Evolutionary conservation across 495 filamentous ascomycete genomes (phyloP), one percentile per base, ranked within the genome.

Genomic region (Tuber borchii): DNA sequence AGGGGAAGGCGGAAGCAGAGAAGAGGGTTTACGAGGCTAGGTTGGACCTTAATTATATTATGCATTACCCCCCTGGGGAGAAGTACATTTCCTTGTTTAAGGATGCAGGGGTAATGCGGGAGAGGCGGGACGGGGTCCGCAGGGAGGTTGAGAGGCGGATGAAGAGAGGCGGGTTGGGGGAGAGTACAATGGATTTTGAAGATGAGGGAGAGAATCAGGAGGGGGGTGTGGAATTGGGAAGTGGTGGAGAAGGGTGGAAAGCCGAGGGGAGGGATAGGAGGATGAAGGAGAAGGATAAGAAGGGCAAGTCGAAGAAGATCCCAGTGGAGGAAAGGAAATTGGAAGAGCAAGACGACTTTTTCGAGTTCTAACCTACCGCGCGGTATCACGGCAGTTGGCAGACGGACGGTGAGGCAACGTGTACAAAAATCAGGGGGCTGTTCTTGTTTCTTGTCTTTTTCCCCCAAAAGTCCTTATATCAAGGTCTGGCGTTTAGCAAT

Each of bases 1-100:
- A 93, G 8, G 77, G 84, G 16, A 75, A 88, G 76, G 84, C 86
- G 14, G 84, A 87, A 34, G 51, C 74, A 51, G 84, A 88, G 69
- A 78, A 83, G 42, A 86, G 90, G 73, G 86, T 97, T 45, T 91
- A 94, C 77, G 84, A 85, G 20, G 90, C 91, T 9, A 88, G 91
- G 75, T 89, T 97, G 22, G 93, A 97, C 81, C 84, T 95, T 74
- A 93, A 94, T 81, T 99, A 99, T 81, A 90, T 93, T 1, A 88
- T 91, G 69, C 94, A 92, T 84, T 93, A 89, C 81, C 95, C 95
- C 8, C 88, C 93, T 61, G 86, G 88, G 75, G 90, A 93, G 81
- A 89, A 90, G 77, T 99, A 99, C 85, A 85, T 92, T 74, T 90
- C 92, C 31, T 85, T 98, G 8, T 97, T 92, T 80, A 87, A 85